Base-by-base conservation (phyloP, 495 filamentous ascomycete genomes). In the Penicillium arizonense region DNA sequence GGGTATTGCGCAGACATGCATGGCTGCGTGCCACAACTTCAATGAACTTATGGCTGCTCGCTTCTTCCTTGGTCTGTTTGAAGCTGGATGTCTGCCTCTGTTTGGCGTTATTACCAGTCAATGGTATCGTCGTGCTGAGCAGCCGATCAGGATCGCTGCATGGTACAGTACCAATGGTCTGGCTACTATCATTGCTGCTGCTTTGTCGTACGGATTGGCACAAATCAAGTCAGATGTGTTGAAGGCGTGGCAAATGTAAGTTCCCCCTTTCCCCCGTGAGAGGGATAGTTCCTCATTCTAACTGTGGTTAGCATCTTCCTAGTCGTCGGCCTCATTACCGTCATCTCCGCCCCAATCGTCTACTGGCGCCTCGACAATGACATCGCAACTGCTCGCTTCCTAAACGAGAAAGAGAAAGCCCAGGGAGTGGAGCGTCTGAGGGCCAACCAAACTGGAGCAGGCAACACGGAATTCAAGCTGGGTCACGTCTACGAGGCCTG, bases 161-260 rank as follows among this genome's bases (percentile, higher is more conserved):
- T 79, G 77, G 76, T 79, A 79, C 52, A 60, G 72, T 13, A 78
- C 72, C 11, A 79, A 81, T 54, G 77, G 77, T 2, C 26, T 75
- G 1, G 77, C 76, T 6, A 78, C 75, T 4, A 73, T 79, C 24
- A 56, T 77, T n/a, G 74, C 74, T 0, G 68, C 74, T n/a, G 72
- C 67, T 0, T 26, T 79, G 5, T 75, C 71, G 1, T 78, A 76
- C 38, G 73, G 82, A 0, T 56, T 88, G 4, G 83, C 77, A 1
- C 78, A 82, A 42, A 82, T 86, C 38, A 55, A 74, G 2, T 81
- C 78, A 0, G 57, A 71, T n/a, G 23, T 70, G 1, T 56, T 87
- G 2, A 65, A 69, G n/a, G 68, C 78, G 9, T 87, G 83, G 83
- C 82, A 86, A 53, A 85, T 83, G 82, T 84, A 68, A 58, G 75